Base-by-base conservation (phyloP, 495 filamentous ascomycete genomes). In the Bombardia bombarda region DNA sequence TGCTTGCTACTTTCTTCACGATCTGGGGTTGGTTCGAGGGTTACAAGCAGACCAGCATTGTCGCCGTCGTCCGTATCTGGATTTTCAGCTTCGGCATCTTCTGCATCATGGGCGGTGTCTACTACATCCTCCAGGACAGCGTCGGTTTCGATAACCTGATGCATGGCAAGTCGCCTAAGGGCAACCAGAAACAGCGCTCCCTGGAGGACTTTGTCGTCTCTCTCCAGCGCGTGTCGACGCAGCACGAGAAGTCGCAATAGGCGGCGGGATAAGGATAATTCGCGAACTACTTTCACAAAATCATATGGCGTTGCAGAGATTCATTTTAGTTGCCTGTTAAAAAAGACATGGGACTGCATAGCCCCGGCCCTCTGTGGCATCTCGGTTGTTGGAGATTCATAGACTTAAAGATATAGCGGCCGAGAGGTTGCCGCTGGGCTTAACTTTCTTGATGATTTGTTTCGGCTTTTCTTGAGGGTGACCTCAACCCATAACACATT, bases 171-270 rank as follows among this genome's bases (percentile, higher is more conserved):
- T 78, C 77, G 43, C 79, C 77, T 38, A 84, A 84, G 68, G 81
- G 80, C 62, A 80, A 76, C 60, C 69, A 74, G 49, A 84, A 82
- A 66, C 81, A 90, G 68, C 71, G 84, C 42, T 80, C 77, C 2
- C 65, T 87, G 46, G 88, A 95, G 68, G 88, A 95, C 63, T 90
- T 94, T 50, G 73, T 86, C 55, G 82, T 90, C 60, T 84, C 83
- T 35, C 74, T 90, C 53, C 86, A 90, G 70, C 83, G 86, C 66
- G 83, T 87, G 46, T 87, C 84, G 32, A 87, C 82, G 20, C 81
- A 86, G 60, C 84, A 88, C 73, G 84, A 87, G 70, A 86, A 86
- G 68, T 76, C 75, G 45, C 69, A 75, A 62, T 84, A 82, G 57
- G 47, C 47, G 58, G 42, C 45, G 38, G 39, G 44, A 42, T 41